phyloP scores from a whole-genome alignment of 768 basidiomycete genomes.

The Candolleomyces aberdarensis region DNA sequence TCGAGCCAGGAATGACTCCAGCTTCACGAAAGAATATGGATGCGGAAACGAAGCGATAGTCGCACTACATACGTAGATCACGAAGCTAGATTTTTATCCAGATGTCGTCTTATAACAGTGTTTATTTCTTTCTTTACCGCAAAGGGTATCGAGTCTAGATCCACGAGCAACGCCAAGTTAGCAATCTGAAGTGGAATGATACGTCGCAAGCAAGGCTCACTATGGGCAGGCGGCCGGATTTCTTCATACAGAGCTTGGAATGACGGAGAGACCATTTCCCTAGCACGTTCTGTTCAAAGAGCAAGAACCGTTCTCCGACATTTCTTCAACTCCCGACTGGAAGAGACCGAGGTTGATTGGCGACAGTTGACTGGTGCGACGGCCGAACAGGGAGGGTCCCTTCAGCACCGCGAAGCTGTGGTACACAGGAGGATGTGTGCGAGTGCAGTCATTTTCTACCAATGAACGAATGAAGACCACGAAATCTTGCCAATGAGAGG shows the following conservation, averaged over 20 bases:
- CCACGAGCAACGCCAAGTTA: background rate
- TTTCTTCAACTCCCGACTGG: too few species aligned
- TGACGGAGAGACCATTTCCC: conserved; percentile 42
- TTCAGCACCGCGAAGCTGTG: conserved; percentile 26
- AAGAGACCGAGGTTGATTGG: background rate
- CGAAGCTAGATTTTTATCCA: conserved; percentile 50
- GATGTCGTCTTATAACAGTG: conserved; percentile 48
- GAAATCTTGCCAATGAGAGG: too few species aligned
- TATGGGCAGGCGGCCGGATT: conserved; percentile 34
- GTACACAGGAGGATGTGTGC: conserved; percentile 29
- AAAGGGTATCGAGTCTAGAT: conserved; percentile 44
- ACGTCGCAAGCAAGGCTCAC: conserved; percentile 26
- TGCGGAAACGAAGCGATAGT: background rate
- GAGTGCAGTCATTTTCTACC: conserved; percentile 24
- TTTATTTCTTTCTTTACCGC: conserved; percentile 44
- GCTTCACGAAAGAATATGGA: too few species aligned
- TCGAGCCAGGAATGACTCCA: too few species aligned
- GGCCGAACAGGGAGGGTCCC: conserved; percentile 20
- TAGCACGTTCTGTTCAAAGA: conserved; percentile 43
- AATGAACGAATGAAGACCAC: background rate
- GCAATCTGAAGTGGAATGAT: background rate
- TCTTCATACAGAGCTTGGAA: conserved; percentile 48
- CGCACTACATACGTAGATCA: background rate
- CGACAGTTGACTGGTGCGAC: conserved; percentile 26
- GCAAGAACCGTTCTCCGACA: too few species aligned